Evolutionary conservation across 176 grass and related monocot genomes (phyloP), one percentile per base, ranked within the genome.

Genomic region (Leersia perrieri): DNA sequence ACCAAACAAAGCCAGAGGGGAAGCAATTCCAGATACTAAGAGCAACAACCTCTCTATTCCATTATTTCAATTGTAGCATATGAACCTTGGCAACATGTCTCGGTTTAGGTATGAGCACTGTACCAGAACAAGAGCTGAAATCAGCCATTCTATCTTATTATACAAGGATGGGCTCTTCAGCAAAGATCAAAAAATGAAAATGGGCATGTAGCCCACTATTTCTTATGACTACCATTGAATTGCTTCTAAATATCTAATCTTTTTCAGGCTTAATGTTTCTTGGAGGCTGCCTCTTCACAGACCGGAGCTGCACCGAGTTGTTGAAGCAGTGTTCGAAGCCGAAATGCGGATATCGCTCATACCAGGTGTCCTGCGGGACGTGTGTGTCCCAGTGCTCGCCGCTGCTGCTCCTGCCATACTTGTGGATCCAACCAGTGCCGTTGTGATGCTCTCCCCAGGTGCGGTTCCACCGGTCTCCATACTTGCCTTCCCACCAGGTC

Each of bases 361-460:
- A 98, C 92, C 96, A 98, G 0, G 92, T 95, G 53, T 95, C 92
- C 68, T 95, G 86, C 22, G 62, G 88, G 22, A 57, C 83, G 51
- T 98, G 95, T 0, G 92, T 95, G 72, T 95, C 95, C 95, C 95
- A 95, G 55, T 98, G 96, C 86, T 98, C 96, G 0, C 90, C 96
- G 7, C 86, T 85, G 87, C 90, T 95, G 78, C 96, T 98, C 72
- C 88, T 84, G 34, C 96, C 96, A 20, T 95, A 98, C 82, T 98
- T 98, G 81, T 98, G 96, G 82, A 98, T 88, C 92, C 92, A 95
- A 6, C 92, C 90, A 0, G 92, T 86, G 13, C 88, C 68, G 1
- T 93, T 92, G 80, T 98, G 96, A 72, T 44, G 66, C 90, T 98
- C 96, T 1, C 96, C 96, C 96, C 96, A 98, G 30, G 96, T 98